Percentiles rank a stretch among this genome's conserved stretches.
Evolutionary conservation across 331 rosid genomes (phyloP).

Genomic region (Telfairia occidentalis): DNA sequence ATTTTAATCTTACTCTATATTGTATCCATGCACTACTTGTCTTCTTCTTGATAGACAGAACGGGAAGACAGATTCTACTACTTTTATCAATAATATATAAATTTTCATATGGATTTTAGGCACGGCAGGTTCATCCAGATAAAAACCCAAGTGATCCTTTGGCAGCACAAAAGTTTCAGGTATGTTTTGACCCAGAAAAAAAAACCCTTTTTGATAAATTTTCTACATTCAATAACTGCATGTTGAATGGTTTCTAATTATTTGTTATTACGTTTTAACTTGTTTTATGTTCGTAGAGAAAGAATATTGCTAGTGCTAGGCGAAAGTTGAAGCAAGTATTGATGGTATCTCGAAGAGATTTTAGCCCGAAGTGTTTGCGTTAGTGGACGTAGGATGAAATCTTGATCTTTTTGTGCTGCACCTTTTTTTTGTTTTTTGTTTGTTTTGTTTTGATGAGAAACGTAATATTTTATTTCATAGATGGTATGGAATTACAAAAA

Average conservation of each 20-base stretch:
- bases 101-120: constrained; percentile 40
- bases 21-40: background rate
- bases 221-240: background rate
- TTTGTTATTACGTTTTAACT: background rate
- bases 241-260: background rate
- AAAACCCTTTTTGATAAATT: background rate
- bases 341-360: background rate
- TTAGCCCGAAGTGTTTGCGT: background rate
- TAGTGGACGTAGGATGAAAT: background rate
- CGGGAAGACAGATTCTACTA: background rate
- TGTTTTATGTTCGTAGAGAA: background rate
- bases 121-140: constrained; percentile 97
- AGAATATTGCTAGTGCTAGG: background rate
- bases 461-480: no score
- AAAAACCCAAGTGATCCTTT: constrained; percentile 93
- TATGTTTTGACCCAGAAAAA: constrained; percentile 10
- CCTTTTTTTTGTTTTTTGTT: no score
- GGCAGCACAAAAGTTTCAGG: constrained; percentile 97
- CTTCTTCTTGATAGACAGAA: background rate
- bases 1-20: background rate
- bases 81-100: background rate
- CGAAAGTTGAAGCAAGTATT: background rate
- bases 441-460: no score
- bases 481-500: no score
- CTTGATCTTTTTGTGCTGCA: background rate